Evolutionary conservation across 164 flowering plant species (phyloP).

Genomic region (Nelumbo lutea): DNA sequence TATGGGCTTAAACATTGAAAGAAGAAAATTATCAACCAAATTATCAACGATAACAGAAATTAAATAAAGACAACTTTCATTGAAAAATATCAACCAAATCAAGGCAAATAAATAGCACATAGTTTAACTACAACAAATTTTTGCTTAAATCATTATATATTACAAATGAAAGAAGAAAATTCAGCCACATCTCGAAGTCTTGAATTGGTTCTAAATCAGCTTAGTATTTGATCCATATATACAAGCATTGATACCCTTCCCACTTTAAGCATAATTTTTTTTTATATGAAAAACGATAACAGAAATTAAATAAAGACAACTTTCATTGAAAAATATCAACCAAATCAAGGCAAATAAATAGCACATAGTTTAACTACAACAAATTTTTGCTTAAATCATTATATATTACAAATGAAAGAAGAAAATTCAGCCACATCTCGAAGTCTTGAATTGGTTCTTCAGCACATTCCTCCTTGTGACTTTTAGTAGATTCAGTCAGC

Average conservation of each 20-base stretch:
- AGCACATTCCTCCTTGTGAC: neutral
- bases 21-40: too few species aligned
- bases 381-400: neutral
- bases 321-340: neutral
- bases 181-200: neutral
- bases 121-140: neutral
- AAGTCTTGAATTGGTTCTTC: neutral
- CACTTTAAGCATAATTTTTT: too few species aligned
- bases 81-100: neutral
- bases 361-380: neutral
- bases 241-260: too few species aligned
- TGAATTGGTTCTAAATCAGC: neutral
- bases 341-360: neutral
- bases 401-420: conserved; percentile 11
- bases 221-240: too few species aligned
- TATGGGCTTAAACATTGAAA: too few species aligned
- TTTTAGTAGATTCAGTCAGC: neutral
- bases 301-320: neutral
- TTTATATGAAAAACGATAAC: too few species aligned
- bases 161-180: conserved; percentile 9
- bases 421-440: neutral
- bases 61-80: neutral
- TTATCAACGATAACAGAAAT: too few species aligned
- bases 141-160: neutral
- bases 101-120: neutral